Conservation (phyloP, 345 rosid species). For the Euphorbia pulcherrima region DNA sequence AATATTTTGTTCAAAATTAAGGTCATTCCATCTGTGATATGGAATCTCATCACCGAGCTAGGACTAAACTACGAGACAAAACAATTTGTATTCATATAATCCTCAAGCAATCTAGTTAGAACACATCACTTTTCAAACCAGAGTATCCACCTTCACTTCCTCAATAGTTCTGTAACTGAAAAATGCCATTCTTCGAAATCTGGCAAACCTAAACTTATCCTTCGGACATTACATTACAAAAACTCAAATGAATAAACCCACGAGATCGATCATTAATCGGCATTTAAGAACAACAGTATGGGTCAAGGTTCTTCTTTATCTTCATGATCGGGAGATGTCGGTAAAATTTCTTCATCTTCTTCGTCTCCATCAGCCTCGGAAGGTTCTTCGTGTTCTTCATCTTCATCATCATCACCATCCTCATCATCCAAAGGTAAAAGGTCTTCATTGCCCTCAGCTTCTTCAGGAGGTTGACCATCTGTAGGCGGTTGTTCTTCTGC, state of each 20-base stretch:
- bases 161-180: conserved; percentile 6
- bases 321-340: conserved; percentile 26
- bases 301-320: conserved; percentile 35
- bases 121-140: neutral
- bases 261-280: neutral
- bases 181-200: conserved; percentile 8
- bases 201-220: conserved; percentile 2
- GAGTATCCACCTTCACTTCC: conserved; percentile 9
- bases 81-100: neutral
- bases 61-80: neutral
- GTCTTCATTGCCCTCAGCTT: conserved; percentile 34
- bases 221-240: neutral
- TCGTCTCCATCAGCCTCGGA: conserved; percentile 39
- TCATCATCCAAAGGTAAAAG: neutral
- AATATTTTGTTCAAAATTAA: no score
- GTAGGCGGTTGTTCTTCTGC: conserved; percentile 34
- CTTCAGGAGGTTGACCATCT: conserved; percentile 40
- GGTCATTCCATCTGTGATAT: no score
- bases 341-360: conserved; percentile 27
- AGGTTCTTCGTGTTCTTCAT: conserved; percentile 28
- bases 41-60: neutral
- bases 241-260: conserved; percentile 11
- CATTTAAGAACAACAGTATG: conserved; percentile 1
- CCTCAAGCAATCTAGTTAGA: conserved; percentile 5
- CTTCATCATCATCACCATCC: no score